Base-by-base conservation (phyloP, 306 rosid species). In the Trichosanthes truncata region DNA sequence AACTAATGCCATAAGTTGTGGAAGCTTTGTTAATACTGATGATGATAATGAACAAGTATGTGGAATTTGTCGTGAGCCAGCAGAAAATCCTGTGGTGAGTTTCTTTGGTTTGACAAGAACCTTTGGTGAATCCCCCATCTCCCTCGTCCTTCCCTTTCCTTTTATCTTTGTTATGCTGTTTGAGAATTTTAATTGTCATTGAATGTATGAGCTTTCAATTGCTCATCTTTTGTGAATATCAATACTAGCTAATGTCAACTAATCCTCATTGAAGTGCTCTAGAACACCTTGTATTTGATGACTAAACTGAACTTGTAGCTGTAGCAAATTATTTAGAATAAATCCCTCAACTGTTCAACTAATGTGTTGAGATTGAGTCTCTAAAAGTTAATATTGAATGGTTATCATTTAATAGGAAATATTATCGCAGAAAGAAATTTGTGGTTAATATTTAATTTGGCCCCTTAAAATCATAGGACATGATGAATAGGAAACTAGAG, bases 51-150 rank as follows among this genome's bases (percentile, higher is more conserved):
- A 87, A 84, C 81, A 79, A 80, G 68, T 40, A 40, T 95, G 99
- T 87, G 97, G 96, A 69, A 74, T 93, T 80, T 93, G 98, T 83
- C 96, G 89, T 67, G 90, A 90, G 13, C 82, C 91, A 69, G 90
- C 84, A 21, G 97, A 92, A 84, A 92, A 95, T 84, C 84, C 75
- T 31, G 92, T 89, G 85, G 98, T 95, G 68, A 87, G 91, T 43
- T 41, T 41, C 35, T 36, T 33, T 63, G 63, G 33, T 63, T 17
- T 63, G 21, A 63, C 71, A 33, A 56, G 61, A 94, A 94, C 83
- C 75, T 41, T 90, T 87, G 85, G 97, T 91, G 68, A 87, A 51
- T 21, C 41, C 60, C 60, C 61, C 10, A 5, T 14, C 3, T 40
- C 31, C 55, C 11, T 74, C n/a, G n/a, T n/a, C n/a, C n/a, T n/a